These are phyloP conservation scores for Populus alba DNA, from an alignment of 345 rosid species.

Conservation along the genomic window DNA sequence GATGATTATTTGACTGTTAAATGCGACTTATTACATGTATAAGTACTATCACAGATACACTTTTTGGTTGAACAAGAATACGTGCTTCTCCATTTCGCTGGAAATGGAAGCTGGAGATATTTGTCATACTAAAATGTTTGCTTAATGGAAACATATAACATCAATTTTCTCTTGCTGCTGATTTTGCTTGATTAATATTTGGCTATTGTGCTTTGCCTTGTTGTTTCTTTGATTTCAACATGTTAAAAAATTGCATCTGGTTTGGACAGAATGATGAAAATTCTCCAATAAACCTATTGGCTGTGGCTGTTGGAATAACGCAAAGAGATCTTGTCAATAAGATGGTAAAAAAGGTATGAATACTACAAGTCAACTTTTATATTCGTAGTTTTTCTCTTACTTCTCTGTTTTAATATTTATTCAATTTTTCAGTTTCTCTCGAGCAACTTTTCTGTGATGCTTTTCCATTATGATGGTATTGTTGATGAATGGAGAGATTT, in stretches of 20 bases:
- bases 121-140: not conserved
- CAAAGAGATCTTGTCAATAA: slow-evolving; percentile 50
- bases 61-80: no score
- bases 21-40: no score
- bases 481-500: slow-evolving; percentile 75
- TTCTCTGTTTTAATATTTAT: not conserved
- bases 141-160: not conserved
- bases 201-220: not conserved
- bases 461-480: slow-evolving; percentile 86
- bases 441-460: slow-evolving; percentile 63
- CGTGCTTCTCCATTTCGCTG: not conserved
- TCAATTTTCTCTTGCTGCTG: not conserved
- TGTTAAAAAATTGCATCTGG: not conserved
- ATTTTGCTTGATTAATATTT: not conserved
- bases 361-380: not conserved
- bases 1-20: no score
- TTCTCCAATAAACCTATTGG: slow-evolving; percentile 39
- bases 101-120: not conserved
- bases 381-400: not conserved
- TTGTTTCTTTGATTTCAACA: not conserved
- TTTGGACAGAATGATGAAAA: slow-evolving; percentile 29
- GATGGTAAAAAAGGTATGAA: slow-evolving; percentile 52
- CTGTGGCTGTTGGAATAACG: slow-evolving; percentile 58
- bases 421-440: slow-evolving; percentile 55
- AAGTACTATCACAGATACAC: no score